Base-by-base conservation (phyloP, 768 basidiomycete genomes). In the Boletus vinaceobasis region DNA sequence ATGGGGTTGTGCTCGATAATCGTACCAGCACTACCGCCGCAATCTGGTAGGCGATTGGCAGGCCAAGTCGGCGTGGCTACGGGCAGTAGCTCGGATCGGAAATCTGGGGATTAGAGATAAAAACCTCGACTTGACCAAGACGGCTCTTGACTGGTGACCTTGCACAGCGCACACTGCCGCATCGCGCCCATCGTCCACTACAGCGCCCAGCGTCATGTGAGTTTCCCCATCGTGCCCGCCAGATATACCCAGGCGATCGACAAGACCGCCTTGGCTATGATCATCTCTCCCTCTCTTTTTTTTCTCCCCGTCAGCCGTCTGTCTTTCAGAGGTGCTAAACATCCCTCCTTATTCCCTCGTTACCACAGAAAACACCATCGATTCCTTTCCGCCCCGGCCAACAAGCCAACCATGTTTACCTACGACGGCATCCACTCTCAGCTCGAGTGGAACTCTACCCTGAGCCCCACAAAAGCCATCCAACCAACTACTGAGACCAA, bases 381-480 rank as follows among this genome's bases (percentile, higher is more conserved):
- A 56, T 56, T 27, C 17, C 47, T 60, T 17, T 49, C 50, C n/a
- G 45, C 51, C 7, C 45, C 57, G 4, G 42, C 55, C 37, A 57
- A 46, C 39, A 57, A 55, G 7, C 42, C 59, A 50, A 54, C 10
- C 49, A 84, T 86, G 84, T 83, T 76, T 67, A 77, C 78, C 53
- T 70, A 74, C 59, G 81, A 83, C 60, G 80, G 80, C 43, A 80
- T 85, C 67, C 81, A 83, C 60, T 89, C 88, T 60, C 93, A 94
- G 71, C 85, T 98, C 71, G 88, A 93, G 73, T 98, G 96, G 96
- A 86, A 87, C 66, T 86, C 94, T 45, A 82, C 81, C 58, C 79
- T 98, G 68, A 86, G 79, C 73, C 86, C 92, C 44, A 75, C 83
- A 51, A 80, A 83, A 58, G 85, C 85, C 43, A 83, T 86, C 42